Conservation (phyloP, 2,329 filamentous ascomycete genomes). For the Pseudogymnoascus sp. region DNA sequence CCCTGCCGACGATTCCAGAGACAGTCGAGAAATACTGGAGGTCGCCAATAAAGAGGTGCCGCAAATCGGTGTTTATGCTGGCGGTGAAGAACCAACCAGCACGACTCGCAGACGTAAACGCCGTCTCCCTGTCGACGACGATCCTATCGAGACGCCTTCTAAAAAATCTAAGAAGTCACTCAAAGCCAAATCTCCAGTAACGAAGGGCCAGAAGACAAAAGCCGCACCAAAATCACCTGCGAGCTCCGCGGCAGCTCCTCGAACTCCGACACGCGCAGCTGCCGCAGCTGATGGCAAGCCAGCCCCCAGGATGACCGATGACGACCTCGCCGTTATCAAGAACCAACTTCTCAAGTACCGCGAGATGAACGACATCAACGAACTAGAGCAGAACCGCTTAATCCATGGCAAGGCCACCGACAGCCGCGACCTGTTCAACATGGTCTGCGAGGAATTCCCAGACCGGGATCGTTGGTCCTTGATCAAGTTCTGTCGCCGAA, state of each 20-base stretch:
- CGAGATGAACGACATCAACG: conserved; percentile 35
- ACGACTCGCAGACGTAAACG: conserved; percentile 17
- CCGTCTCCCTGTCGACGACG: conserved; percentile 16
- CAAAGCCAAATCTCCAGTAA: neutral
- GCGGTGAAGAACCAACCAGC: neutral
- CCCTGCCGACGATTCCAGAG: neutral
- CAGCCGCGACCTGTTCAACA: conserved; percentile 43
- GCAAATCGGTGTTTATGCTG: neutral
- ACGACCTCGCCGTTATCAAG: conserved; percentile 13
- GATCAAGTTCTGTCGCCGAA: conserved; percentile 50
- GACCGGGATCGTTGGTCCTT: conserved; percentile 46
- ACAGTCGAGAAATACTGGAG: neutral
- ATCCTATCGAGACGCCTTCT: neutral
- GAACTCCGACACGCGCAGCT: neutral
- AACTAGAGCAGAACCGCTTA: conserved; percentile 42
- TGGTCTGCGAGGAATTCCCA: conserved; percentile 42
- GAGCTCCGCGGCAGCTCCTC: neutral
- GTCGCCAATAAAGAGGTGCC: neutral
- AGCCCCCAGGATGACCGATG: neutral
- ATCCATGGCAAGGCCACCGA: conserved; percentile 30
- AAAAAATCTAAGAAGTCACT: neutral
- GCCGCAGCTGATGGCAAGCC: neutral
- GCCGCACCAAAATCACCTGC: neutral
- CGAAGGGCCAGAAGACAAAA: neutral
- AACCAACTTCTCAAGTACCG: conserved; percentile 37